Evolutionary conservation across 1,284 basidiomycete species (phyloP), one percentile per base, ranked within the genome.

Genomic region (Boletus smithii): DNA sequence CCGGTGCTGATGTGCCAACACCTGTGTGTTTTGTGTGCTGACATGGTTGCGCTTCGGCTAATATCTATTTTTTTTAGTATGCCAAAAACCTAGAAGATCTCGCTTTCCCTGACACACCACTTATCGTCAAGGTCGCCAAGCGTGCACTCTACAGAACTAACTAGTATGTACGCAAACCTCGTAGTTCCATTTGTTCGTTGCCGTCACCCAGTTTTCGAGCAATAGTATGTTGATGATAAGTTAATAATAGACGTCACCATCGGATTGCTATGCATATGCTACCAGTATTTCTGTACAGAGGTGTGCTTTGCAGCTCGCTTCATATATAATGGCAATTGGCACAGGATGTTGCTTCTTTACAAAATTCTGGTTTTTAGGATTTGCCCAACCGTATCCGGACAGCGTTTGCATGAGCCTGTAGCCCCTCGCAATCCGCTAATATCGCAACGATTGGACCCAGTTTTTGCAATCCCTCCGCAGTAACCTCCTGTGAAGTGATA

Each of bases 1-100:
- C 97, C 53, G 97, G 97, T 65, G 95, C 97, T 56, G 91, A 98
- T 66, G 85, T 99, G 39, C 95, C 94, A 40, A 97, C 95, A 63
- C 95, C 94, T 48, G 91, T 95, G 61, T 64, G 91, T 81, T 92
- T 42, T 17, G 1, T 22, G n/a, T 46, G 26, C 29, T 42, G 3
- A 37, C 35, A 30, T 41, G 14, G 32, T 20, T 47, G 37, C 22
- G 20, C 32, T 26, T 30, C 24, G 3, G 30, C 46, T 49, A 13
- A 54, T 31, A 37, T 26, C 14, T 17, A 4, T 34, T 38, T 59
- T n/a, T 20, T 48, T 30, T 54, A 95, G 89, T 97, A 97, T 66
- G 91, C 95, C 49, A 78, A 83, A 61, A 88, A 87, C 67, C 81
- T 97, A 48, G 94, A 97, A 73, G 75, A 75, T 39, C 80, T 95